Conservation (phyloP, 1,139 yeast genomes). For the Zygotorulaspora mrakii region DNA sequence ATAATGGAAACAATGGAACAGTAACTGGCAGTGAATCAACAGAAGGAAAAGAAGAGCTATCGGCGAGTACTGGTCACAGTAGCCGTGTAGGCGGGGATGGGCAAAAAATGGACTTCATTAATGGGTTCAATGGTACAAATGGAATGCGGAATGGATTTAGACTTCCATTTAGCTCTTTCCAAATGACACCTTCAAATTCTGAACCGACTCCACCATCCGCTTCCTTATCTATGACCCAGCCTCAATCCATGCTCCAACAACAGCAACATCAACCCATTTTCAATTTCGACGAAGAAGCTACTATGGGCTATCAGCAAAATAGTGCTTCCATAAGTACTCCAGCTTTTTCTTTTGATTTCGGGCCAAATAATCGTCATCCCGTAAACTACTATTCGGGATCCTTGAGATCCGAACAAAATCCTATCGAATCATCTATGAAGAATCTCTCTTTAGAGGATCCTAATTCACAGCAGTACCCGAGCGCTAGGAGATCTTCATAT, state of each 20-base stretch:
- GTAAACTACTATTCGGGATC: conserved; percentile 13
- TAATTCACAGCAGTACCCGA: conserved; percentile 12
- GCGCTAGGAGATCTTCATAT: conserved; percentile 34
- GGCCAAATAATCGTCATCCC: conserved; percentile 7
- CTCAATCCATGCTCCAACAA: conserved; percentile 2
- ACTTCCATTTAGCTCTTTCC: conserved; percentile 12
- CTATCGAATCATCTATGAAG: conserved; percentile 5
- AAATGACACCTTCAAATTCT: conserved; percentile 19
- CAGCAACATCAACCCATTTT: conserved; percentile 6
- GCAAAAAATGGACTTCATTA: conserved; percentile 28
- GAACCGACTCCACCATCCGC: conserved; percentile 15
- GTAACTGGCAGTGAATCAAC: neutral
- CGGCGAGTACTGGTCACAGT: conserved; percentile 5
- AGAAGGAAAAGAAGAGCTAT: conserved; percentile 4
- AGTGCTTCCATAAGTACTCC: conserved; percentile 4
- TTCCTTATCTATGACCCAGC: conserved; percentile 5
- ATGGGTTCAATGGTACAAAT: conserved; percentile 21
- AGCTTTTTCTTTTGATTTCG: conserved; percentile 13
- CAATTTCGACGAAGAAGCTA: conserved; percentile 5
- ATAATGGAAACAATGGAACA: conserved; percentile 2
- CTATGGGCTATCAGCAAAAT: conserved; percentile 3
- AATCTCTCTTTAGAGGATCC: conserved; percentile 13
- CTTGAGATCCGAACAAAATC: conserved; percentile 1
- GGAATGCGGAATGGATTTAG: conserved; percentile 6
- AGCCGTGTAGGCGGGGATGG: conserved; percentile 6